Evolutionary conservation across 2,329 filamentous ascomycete genomes (phyloP).

Genomic region (Fusarium chuoi): DNA sequence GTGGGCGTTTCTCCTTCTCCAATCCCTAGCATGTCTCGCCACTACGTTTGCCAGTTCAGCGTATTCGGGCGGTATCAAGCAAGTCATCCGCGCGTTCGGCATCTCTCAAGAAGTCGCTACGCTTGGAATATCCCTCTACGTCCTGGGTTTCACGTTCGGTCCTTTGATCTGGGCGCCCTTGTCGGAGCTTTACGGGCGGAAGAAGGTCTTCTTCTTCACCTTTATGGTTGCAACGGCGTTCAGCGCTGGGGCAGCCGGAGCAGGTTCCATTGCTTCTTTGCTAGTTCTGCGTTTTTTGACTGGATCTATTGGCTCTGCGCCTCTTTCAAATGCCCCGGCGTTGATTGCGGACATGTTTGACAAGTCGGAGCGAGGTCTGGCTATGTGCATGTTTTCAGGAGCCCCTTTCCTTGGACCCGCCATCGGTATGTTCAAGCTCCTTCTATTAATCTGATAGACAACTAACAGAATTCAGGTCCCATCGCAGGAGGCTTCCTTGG

Average conservation of each 20-base stretch:
- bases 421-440: background rate
- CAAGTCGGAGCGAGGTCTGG: slow-evolving; percentile 60
- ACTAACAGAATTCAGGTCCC: slow-evolving; percentile 50
- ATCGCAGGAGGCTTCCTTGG: slow-evolving; percentile 68
- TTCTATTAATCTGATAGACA: accelerated
- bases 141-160: slow-evolving; percentile 69
- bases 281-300: slow-evolving; percentile 5
- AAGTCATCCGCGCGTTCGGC: slow-evolving; percentile 65
- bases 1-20: slow-evolving; percentile 67
- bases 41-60: slow-evolving; percentile 76
- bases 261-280: slow-evolving; percentile 65
- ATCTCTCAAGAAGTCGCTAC: slow-evolving; percentile 64
- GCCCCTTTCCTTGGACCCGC: slow-evolving; percentile 51
- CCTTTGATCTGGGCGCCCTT: slow-evolving; percentile 74
- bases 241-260: slow-evolving; percentile 67
- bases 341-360: slow-evolving; percentile 47
- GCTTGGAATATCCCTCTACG: slow-evolving; percentile 71
- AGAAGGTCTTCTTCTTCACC: slow-evolving; percentile 66
- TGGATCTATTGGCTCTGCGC: slow-evolving; percentile 1
- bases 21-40: slow-evolving; percentile 71
- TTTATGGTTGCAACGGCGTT: slow-evolving; percentile 68
- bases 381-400: slow-evolving; percentile 64
- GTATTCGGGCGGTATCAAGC: slow-evolving; percentile 65
- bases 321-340: slow-evolving; percentile 5
- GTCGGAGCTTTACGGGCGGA: slow-evolving; percentile 70